These are phyloP conservation scores for Moricandia arvensis DNA, from an alignment of 345 rosid species.

Conservation along the genomic window DNA sequence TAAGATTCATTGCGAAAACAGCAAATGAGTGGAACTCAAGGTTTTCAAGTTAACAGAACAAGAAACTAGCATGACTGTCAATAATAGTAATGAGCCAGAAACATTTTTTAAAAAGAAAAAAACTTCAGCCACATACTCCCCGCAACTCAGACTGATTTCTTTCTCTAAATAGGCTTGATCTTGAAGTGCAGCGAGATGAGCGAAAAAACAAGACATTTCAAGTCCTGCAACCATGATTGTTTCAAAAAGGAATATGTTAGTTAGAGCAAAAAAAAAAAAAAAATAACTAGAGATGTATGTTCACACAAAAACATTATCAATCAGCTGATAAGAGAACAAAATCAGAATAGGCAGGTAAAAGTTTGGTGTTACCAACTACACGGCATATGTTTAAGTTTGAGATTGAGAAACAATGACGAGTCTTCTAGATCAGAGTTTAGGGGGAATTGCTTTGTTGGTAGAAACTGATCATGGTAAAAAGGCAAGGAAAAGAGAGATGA, in stretches of 20 bases:
- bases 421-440: no score
- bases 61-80: slow-evolving; percentile 20
- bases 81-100: slow-evolving; percentile 2
- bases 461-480: neutral
- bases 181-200: slow-evolving; percentile 99
- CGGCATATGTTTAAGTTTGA: neutral
- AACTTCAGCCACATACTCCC: slow-evolving; percentile 4
- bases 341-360: neutral
- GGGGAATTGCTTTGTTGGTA: neutral
- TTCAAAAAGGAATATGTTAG: neutral
- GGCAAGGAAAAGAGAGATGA: slow-evolving; percentile 21
- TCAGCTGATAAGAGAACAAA: neutral
- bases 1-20: slow-evolving; percentile 16
- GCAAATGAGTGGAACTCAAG: slow-evolving; percentile 15
- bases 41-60: slow-evolving; percentile 25
- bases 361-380: slow-evolving; percentile 1
- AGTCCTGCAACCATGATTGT: slow-evolving; percentile 68
- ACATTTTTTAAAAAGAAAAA: slow-evolving; percentile 1
- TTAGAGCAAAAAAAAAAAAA: neutral
- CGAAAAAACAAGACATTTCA: slow-evolving; percentile 97
- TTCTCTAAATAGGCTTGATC: slow-evolving; percentile 87
- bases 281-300: neutral
- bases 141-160: neutral
- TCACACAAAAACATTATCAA: neutral
- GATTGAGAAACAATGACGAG: neutral